These are phyloP conservation scores for Aureobasidium sp. DNA, from an alignment of 2,329 filamentous ascomycete genomes.

Conservation along the genomic window DNA sequence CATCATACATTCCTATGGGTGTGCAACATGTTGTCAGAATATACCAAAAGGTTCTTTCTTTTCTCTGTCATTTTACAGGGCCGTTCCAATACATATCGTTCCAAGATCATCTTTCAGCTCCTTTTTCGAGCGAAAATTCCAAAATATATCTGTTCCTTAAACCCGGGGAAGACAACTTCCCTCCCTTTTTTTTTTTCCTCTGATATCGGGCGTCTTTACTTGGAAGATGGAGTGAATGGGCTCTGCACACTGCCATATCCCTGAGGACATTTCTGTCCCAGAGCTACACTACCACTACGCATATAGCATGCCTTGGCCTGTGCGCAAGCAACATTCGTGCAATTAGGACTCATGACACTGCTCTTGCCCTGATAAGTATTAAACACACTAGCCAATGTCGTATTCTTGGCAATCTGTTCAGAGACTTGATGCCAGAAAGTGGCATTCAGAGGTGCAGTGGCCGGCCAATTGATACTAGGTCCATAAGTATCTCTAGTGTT, in stretches of 20 bases:
- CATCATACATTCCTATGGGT: no score
- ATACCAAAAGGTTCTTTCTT: no score
- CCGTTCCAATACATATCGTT: no score
- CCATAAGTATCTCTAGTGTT: conserved; percentile 43
- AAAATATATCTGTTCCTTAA: no score
- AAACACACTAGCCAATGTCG: conserved; percentile 39
- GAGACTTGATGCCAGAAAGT: conserved; percentile 53
- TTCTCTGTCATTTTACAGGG: no score
- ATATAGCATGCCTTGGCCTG: conserved; percentile 52
- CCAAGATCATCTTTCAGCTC: no score
- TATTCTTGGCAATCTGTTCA: conserved; percentile 46
- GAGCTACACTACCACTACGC: conserved; percentile 43
- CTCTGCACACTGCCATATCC: conserved; percentile 39
- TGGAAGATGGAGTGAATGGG: conserved; percentile 20
- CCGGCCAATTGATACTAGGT: conserved; percentile 35
- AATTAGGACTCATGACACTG: conserved; percentile 43
- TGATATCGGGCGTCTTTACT: background rate
- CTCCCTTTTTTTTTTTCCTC: no score
- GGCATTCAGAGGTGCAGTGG: conserved; percentile 44
- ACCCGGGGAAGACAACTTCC: no score
- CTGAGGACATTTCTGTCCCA: conserved; percentile 44
- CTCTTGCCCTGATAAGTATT: conserved; percentile 46
- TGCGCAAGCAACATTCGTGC: conserved; percentile 43
- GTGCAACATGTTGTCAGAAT: no score
- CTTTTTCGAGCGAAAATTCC: no score